A percentile compares a stretch with the other conserved stretches of the same genome.
phyloP scores from a whole-genome alignment of 768 basidiomycete genomes.

The Tylopilus sp. region DNA sequence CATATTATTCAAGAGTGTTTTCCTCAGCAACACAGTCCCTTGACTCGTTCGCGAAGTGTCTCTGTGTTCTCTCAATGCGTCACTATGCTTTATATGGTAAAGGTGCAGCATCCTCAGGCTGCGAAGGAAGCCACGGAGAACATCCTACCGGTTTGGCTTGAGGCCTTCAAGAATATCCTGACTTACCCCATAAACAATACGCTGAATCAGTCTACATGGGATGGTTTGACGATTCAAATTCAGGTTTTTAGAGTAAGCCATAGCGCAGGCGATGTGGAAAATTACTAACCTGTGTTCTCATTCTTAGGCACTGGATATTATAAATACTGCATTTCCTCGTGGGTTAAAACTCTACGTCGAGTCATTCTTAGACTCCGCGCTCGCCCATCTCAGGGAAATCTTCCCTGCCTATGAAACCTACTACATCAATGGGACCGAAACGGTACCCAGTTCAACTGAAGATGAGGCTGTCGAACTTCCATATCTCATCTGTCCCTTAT shows the following conservation, averaged over 20 bases:
- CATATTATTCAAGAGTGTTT: neutral
- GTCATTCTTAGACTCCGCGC: slow-evolving; percentile 54
- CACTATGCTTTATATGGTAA: slow-evolving; percentile 89
- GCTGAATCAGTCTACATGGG: slow-evolving; percentile 63
- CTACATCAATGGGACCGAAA: slow-evolving; percentile 55
- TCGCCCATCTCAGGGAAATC: slow-evolving; percentile 56
- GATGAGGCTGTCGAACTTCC: slow-evolving; percentile 74
- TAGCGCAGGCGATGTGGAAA: too few relatives aligned
- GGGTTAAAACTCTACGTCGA: slow-evolving; percentile 61
- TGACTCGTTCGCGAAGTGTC: slow-evolving; percentile 82
- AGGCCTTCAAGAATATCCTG: slow-evolving; percentile 79
- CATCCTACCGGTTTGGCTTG: slow-evolving; percentile 89
- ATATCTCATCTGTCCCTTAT: slow-evolving; percentile 70
- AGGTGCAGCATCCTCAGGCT: slow-evolving; percentile 84
- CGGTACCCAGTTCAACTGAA: slow-evolving; percentile 64
- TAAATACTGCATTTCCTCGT: slow-evolving; percentile 80
- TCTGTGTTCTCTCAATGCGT: slow-evolving; percentile 90
- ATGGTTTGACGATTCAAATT: slow-evolving; percentile 71
- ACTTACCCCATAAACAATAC: slow-evolving; percentile 62
- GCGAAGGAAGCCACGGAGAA: slow-evolving; percentile 78
- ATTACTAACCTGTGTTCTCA: neutral
- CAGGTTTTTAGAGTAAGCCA: slow-evolving; percentile 80
- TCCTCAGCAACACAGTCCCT: slow-evolving; percentile 66
- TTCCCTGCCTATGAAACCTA: slow-evolving; percentile 59
- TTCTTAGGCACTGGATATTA: slow-evolving; percentile 69